Evolutionary conservation across 306 rosid species (phyloP), one percentile per base, ranked within the genome.

Genomic region (Casuarina glauca): DNA sequence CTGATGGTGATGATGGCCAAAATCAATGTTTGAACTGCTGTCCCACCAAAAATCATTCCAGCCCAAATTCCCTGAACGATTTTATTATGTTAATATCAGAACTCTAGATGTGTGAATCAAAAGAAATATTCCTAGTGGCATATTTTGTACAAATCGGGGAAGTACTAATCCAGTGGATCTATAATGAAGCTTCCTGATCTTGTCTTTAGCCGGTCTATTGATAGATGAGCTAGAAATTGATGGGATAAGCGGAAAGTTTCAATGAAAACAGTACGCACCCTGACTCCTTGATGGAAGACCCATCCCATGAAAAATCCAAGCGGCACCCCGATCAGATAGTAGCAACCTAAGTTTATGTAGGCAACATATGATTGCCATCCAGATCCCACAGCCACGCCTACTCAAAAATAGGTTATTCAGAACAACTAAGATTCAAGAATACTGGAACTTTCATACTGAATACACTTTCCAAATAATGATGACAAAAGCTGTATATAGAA

Each of bases 351-450:
- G 82, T 92, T 94, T 76, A 94, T 85, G 87, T 87, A 94, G 9
- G 97, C 97, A 8, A 94, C 98, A 71, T 82, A 88, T 12, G 93
- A 83, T 63, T 94, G 97, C 97, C 98, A 92, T 3, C 97, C 97
- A 7, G 93, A 92, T 70, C 98, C 98, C 12, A 94, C 95, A 10
- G 98, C 97, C 49, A 94, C 97, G 1, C 98, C 97, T 90, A 69
- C 50, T 60, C 13, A 51, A 46, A 13, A 20, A 44, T 43, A 69
- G 36, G 4, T 0, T 1, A 15, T 10, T 55, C 48, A 0, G 0
- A 26, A 26, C 32, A 26, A 26, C 32, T 26, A 6, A 43, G 39
- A 44, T 50, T 12, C 0, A 77, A 26, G 32, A 64, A 62, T 26
- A 26, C 32, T 26, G 32, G 32, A 26, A 26, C 32, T 26, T 26